Conservation (phyloP, 768 basidiomycete species). For the Macrolepiota fuliginosa region DNA sequence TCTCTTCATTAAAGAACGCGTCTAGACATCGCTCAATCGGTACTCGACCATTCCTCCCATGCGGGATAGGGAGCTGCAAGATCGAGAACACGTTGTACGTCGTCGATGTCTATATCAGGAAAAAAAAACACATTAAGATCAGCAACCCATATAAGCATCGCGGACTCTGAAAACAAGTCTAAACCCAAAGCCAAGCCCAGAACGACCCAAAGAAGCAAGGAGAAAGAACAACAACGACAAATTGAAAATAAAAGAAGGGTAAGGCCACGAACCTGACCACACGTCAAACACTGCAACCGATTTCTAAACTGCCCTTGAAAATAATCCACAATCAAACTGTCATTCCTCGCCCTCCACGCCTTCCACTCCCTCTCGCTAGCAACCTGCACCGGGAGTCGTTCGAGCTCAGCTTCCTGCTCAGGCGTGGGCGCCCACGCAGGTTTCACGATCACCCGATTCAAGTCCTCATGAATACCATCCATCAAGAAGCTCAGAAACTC, state of each 20-base stretch:
- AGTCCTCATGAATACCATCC: constrained; percentile 88
- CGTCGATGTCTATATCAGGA: constrained; percentile 75
- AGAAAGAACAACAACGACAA: too few species aligned
- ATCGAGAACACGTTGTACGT: constrained; percentile 98
- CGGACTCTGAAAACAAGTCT: constrained; percentile 1
- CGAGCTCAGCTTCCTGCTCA: constrained; percentile 84
- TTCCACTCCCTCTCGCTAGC: constrained; percentile 94
- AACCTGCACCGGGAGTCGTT: constrained; percentile 80
- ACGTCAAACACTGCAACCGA: constrained; percentile 85
- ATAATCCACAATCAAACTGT: constrained; percentile 92
- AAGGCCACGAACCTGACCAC: constrained; percentile 62
- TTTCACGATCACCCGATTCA: constrained; percentile 79
- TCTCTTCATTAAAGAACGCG: constrained; percentile 86
- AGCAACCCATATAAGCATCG: background rate
- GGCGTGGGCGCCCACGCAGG: constrained; percentile 63
- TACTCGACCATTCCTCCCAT: constrained; percentile 56
- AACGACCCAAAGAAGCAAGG: background rate
- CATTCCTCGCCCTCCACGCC: constrained; percentile 84
- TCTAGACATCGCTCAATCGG: constrained; percentile 82
- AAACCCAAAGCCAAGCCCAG: background rate
- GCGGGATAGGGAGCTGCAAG: constrained; percentile 85
- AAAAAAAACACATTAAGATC: too few species aligned
- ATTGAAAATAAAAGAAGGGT: background rate
- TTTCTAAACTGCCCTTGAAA: constrained; percentile 98
- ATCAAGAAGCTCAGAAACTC: constrained; percentile 94